Percentiles rank a stretch among this genome's conserved stretches.
These are phyloP conservation scores for Trichoderma cornu-damae DNA, from an alignment of 2,329 filamentous ascomycete genomes.

Conservation along the genomic window DNA sequence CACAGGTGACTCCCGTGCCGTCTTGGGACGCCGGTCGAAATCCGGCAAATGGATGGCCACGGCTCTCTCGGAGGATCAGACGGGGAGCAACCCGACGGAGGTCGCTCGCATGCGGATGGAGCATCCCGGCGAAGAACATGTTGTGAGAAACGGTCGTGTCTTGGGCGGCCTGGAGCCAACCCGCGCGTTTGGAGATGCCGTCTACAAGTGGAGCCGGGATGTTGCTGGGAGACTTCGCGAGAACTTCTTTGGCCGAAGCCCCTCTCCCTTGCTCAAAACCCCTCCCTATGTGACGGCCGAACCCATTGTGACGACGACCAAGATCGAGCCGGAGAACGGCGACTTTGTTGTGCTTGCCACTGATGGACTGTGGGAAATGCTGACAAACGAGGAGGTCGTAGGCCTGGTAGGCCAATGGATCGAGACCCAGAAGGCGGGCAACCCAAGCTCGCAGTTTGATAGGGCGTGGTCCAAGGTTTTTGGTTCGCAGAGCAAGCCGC, in stretches of 20 bases:
- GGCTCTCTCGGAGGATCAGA: slow-evolving; percentile 87
- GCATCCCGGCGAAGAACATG: slow-evolving; percentile 84
- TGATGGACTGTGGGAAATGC: slow-evolving; percentile 97
- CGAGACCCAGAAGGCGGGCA: slow-evolving; percentile 61
- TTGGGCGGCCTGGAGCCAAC: slow-evolving; percentile 88
- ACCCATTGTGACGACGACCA: slow-evolving; percentile 87
- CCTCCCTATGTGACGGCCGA: slow-evolving; percentile 97
- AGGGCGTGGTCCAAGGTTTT: slow-evolving; percentile 63
- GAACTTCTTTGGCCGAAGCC: slow-evolving; percentile 81
- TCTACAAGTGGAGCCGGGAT: slow-evolving; percentile 92
- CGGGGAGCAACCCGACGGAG: slow-evolving; percentile 81
- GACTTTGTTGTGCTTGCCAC: slow-evolving; percentile 97
- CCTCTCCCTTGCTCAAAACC: slow-evolving; percentile 73
- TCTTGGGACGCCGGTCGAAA: slow-evolving; percentile 47
- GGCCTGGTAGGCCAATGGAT: slow-evolving; percentile 96
- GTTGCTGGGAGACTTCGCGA: slow-evolving; percentile 75
- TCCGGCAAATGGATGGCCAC: slow-evolving; percentile 39
- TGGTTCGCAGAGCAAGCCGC: slow-evolving; percentile 44
- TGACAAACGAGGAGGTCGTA: slow-evolving; percentile 96
- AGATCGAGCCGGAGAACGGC: slow-evolving; percentile 80
- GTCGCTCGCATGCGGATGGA: slow-evolving; percentile 74
- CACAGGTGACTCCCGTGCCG: slow-evolving; percentile 92
- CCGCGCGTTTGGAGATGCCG: slow-evolving; percentile 90
- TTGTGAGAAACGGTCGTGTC: slow-evolving; percentile 83
- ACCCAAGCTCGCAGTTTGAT: slow-evolving; percentile 60